Evolutionary conservation across 140 eudicot genomes (phyloP).

Genomic region (Cichorium intybus): DNA sequence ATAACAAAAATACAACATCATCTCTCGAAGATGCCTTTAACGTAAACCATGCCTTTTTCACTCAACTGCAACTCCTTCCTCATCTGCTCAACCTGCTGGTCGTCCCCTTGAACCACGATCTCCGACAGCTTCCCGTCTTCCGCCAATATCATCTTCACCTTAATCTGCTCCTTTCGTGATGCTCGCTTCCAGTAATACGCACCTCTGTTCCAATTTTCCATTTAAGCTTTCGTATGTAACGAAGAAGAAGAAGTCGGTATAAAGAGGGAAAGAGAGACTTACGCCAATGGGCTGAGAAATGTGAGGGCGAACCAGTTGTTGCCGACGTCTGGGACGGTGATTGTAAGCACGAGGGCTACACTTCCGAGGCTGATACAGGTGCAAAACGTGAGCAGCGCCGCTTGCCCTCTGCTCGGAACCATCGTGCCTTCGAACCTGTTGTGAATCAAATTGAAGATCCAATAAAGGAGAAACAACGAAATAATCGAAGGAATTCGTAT

Average conservation of each 20-base stretch:
- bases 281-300: slow-evolving; percentile 77
- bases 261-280: slow-evolving; percentile 27
- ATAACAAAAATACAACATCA: slow-evolving; percentile 9
- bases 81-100: slow-evolving; percentile 87
- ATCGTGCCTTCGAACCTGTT: slow-evolving; percentile 80
- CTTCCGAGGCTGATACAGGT: slow-evolving; percentile 90
- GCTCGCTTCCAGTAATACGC: slow-evolving; percentile 88
- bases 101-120: slow-evolving; percentile 89
- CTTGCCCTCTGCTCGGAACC: slow-evolving; percentile 98
- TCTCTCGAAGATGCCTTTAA: slow-evolving; percentile 86
- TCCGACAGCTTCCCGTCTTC: slow-evolving; percentile 81
- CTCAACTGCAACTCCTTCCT: slow-evolving; percentile 75
- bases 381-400: slow-evolving; percentile 86
- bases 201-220: slow-evolving; percentile 48
- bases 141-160: slow-evolving; percentile 74
- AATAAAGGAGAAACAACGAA: not conserved
- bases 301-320: slow-evolving; percentile 81
- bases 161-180: slow-evolving; percentile 83
- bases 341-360: slow-evolving; percentile 86
- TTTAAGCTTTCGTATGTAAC: not conserved
- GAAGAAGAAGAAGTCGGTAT: not conserved
- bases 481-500: not conserved
- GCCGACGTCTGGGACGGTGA: slow-evolving; percentile 74
- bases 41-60: slow-evolving; percentile 96
- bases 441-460: not conserved